These are phyloP conservation scores for Mycena sanguinolenta DNA, from an alignment of 768 basidiomycete genomes.

Conservation along the genomic window DNA sequence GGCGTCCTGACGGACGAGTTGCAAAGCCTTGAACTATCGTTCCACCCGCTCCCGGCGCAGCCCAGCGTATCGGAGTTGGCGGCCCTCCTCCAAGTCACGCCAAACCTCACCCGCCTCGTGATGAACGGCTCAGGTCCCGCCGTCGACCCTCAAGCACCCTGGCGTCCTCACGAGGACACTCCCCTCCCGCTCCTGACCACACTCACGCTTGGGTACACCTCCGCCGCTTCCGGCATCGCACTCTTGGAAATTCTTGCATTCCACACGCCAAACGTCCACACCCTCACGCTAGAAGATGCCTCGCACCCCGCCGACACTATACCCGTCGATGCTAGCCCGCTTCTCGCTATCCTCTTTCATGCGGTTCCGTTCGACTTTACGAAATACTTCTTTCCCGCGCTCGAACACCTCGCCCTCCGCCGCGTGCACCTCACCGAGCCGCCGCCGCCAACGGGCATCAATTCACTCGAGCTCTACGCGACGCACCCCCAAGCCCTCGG, in stretches of 20 bases:
- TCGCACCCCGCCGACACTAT: slow-evolving; percentile 56
- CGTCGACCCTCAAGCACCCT: slow-evolving; percentile 23
- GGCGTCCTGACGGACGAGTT: slow-evolving; percentile 45
- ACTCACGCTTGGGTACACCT: slow-evolving; percentile 61
- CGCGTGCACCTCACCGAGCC: slow-evolving; percentile 10
- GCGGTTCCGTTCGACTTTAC: background rate
- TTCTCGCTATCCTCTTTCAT: slow-evolving; percentile 46
- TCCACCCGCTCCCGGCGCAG: slow-evolving; percentile 67
- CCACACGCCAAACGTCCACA: slow-evolving; percentile 50
- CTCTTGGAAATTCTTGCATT: slow-evolving; percentile 49
- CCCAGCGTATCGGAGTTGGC: slow-evolving; percentile 61
- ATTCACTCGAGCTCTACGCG: slow-evolving; percentile 30
- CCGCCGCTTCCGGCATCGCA: slow-evolving; percentile 50
- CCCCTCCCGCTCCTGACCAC: slow-evolving; percentile 53
- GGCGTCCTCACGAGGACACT: slow-evolving; percentile 43
- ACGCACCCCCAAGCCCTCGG: background rate
- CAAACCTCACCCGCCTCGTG: slow-evolving; percentile 56
- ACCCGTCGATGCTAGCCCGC: slow-evolving; percentile 54
- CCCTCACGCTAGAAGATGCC: slow-evolving; percentile 60
- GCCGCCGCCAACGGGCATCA: background rate
- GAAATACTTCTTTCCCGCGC: slow-evolving; percentile 18
- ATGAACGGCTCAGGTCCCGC: slow-evolving; percentile 64
- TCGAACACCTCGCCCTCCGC: slow-evolving; percentile 12
- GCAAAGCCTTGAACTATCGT: slow-evolving; percentile 62
- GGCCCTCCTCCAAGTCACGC: slow-evolving; percentile 56